Base-by-base conservation (phyloP, 768 basidiomycete genomes). In the Gelatoporia subvermispora region DNA sequence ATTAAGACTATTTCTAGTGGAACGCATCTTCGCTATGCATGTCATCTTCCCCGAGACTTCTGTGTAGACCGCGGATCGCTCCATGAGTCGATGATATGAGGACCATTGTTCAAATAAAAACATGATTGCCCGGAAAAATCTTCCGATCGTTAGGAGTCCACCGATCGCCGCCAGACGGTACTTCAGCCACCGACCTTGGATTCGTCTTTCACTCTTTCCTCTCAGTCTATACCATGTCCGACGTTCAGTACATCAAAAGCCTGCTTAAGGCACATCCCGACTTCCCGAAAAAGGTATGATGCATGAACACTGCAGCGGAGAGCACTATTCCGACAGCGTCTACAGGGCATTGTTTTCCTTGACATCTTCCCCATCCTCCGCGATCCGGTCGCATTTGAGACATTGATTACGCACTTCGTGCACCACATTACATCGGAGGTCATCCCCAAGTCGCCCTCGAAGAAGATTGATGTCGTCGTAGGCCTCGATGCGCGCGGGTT, bases 401-500 rank as follows among this genome's bases (percentile, higher is more conserved):
- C 87, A 0, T 78, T 98, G 35, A 86, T 96, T 63, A 91, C 92
- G 11, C 86, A 96, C 64, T 75, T 97, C 50, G 65, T 89, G 45
- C 78, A 94, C 68, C 95, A 88, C 62, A 71, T 98, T 62, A 84
- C 84, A 45, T 90, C 89, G 21, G 71, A 82, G 50, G 91, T 87
- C 8, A 73, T 93, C 56, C 76, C 79, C 18, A 70, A 70, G 41
- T 72, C 79, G 13, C 71, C 78, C 3, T 68, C 68, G 43, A 77
- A 77, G 54, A 92, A 85, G 66, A 79, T 94, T 56, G 95, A 99
- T 66, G 88, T 90, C 45, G 77, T 99, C 55, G 92, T 99, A 48
- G 96, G 90, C 25, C 77, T 99, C 38, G 96, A 99, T 66, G 95
- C 95, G 20, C 78, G 96, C 47, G 96, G 96, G 13, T 99, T 99